phyloP scores from a whole-genome alignment of 345 rosid species.

The Citrus hindsii region DNA sequence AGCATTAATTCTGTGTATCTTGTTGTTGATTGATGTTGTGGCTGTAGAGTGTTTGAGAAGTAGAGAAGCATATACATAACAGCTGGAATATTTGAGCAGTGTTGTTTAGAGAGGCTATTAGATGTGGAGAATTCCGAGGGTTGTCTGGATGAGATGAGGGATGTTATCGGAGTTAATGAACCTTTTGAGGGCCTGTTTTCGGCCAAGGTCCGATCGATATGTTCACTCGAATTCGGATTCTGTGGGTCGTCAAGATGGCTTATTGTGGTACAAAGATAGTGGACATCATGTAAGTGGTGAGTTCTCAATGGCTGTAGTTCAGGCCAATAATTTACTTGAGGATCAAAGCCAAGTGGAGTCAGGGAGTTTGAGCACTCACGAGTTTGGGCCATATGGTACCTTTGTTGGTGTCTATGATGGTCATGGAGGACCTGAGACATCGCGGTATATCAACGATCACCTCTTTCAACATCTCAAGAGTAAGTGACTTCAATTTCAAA shows the following conservation, averaged over 20 bases:
- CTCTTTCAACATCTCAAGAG: constrained; percentile 79
- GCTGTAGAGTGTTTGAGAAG: constrained; percentile 23
- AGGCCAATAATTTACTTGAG: constrained; percentile 87
- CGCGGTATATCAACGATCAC: constrained; percentile 69
- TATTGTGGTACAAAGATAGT: constrained; percentile 73
- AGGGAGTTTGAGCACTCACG: constrained; percentile 54
- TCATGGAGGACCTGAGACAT: constrained; percentile 90
- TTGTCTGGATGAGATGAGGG: constrained; percentile 87
- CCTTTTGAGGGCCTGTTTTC: constrained; percentile 79
- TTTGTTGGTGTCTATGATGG: constrained; percentile 91
- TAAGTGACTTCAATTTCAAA: constrained; percentile 27
- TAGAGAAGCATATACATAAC: background rate
- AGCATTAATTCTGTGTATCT: constrained; percentile 5
- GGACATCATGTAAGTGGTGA: constrained; percentile 81
- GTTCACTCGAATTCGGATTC: constrained; percentile 54
- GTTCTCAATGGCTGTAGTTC: constrained; percentile 92
- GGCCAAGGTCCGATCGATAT: constrained; percentile 68
- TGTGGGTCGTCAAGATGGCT: constrained; percentile 76
- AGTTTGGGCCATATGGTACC: constrained; percentile 75
- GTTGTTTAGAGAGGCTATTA: constrained; percentile 19
- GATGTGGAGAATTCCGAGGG: constrained; percentile 55
- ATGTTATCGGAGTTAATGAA: constrained; percentile 83
- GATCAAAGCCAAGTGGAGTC: constrained; percentile 94
- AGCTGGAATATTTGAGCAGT: constrained; percentile 15
- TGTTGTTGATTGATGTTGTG: constrained; percentile 22